Evolutionary conservation across 805 yeast genomes (phyloP).

Genomic region (Kodamaea nitidulidarum): DNA sequence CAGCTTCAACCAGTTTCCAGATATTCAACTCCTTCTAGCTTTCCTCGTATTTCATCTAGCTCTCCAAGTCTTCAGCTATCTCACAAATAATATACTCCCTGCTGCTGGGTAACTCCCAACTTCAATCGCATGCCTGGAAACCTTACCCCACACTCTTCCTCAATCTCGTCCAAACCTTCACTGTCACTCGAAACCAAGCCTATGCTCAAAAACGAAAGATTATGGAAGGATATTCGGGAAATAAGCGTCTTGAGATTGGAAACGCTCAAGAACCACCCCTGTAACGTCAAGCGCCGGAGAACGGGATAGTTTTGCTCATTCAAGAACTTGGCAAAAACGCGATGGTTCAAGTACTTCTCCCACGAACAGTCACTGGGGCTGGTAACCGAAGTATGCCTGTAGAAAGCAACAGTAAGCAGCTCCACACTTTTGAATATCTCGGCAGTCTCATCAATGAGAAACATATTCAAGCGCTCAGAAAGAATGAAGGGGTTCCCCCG

Average conservation of each 20-base stretch:
- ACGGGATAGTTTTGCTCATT: conserved; percentile 13
- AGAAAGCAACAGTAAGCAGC: conserved; percentile 14
- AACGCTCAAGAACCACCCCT: conserved; percentile 23
- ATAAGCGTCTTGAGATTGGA: conserved; percentile 2
- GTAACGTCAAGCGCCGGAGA: conserved; percentile 14
- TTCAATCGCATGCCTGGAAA: conserved; percentile 8
- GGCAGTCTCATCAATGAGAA: conserved; percentile 20
- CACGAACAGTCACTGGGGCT: conserved; percentile 10
- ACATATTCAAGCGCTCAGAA: conserved; percentile 35
- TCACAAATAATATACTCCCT: conserved; percentile 4
- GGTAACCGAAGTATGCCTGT: conserved; percentile 10
- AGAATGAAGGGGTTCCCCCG: conserved; percentile 30
- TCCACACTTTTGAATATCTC: conserved; percentile 15
- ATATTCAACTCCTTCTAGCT: too few species aligned
- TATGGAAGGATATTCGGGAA: conserved; percentile 4
- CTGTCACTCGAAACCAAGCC: conserved; percentile 9
- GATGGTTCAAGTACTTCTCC: conserved; percentile 9
- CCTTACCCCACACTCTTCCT: conserved; percentile 3
- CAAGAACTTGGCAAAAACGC: conserved; percentile 12
- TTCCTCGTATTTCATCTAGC: too few species aligned
- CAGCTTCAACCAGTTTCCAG: too few species aligned
- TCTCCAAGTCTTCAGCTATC: too few species aligned
- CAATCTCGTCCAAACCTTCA: conserved; percentile 7
- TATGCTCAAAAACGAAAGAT: conserved; percentile 10
- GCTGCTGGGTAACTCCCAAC: conserved; percentile 2